Base-by-base conservation (phyloP, 2,329 filamentous ascomycete genomes). In the Penicillium digitatum region DNA sequence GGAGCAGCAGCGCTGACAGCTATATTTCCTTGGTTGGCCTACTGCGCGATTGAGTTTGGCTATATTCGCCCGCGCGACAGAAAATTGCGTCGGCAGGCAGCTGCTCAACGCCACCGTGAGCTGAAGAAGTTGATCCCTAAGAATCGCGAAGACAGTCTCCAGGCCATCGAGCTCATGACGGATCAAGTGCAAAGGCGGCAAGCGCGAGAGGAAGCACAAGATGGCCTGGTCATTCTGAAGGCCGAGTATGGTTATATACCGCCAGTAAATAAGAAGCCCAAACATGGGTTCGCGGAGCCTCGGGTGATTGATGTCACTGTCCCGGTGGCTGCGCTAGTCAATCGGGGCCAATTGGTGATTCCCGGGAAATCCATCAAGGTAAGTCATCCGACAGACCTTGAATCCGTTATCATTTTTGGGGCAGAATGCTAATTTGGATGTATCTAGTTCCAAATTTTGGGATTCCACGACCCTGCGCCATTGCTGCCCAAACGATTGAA, bases 391-490 rank as follows among this genome's bases (percentile, higher is more conserved):
- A 31, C 8, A 34, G 18, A 12, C 20, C 9, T 20, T 14, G 2
- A 4, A 32, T 45, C 11, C 1, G 14, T 27, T 10, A 5, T 27
- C 5, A 2, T 22, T 14, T 14, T 34, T 26, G 8, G 26, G 20
- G 6, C n/a, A 39, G 10, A 29, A 37, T 16, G 57, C 65, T 70
- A 48, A 73, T 44, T 49, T 18, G 11, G 27, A 42, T 38, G 34
- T 11, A 3, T 14, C 11, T 55, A 76, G 75, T 73, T 71, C 54
- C 67, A 76, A 59, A 71, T 77, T 20, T 57, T 75, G 18, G 75
- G 75, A 1, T 78, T 77, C 63, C 66, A 75, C 52, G 75, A 78
- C 45, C 75, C 75, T 20, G 73, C 73, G 6, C 75, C 75, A 26
- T 64, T 77, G 20, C 57, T 69, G 35, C 69, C 71, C 18, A 78